Conservation (phyloP, 31 red algal genomes). For the Bonnemaisonia californica region DNA sequence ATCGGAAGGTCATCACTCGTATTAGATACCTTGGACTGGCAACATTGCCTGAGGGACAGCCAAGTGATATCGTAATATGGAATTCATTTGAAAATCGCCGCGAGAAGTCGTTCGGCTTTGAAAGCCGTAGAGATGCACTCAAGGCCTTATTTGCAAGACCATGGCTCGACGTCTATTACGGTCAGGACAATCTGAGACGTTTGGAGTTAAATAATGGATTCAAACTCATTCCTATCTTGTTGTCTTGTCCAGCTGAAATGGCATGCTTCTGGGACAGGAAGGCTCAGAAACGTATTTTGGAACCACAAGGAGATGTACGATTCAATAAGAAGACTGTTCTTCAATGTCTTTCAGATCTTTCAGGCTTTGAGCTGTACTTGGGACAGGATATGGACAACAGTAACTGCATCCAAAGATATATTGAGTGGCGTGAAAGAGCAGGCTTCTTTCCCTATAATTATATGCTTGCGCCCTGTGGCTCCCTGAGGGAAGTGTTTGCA, state of each 20-base stretch:
- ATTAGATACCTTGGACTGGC: not conserved
- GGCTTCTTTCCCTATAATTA: constrained; percentile 7
- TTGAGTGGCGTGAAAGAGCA: not conserved
- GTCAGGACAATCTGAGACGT: constrained; percentile 27
- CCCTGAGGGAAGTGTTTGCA: constrained; percentile 1
- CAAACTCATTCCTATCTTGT: constrained; percentile 23
- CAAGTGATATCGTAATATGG: too few species aligned
- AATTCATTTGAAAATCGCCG: constrained; percentile 23
- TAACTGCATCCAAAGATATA: constrained; percentile 5
- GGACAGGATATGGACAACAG: constrained; percentile 30
- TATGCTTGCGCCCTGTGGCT: constrained; percentile 20
- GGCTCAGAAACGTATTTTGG: constrained; percentile 1
- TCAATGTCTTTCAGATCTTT: constrained; percentile 68
- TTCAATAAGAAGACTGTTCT: constrained; percentile 47
- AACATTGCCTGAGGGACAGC: too few species aligned
- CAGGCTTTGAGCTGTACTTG: constrained; percentile 32
- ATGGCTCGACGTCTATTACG: constrained; percentile 40
- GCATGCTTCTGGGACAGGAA: constrained; percentile 41
- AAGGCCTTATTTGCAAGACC: constrained; percentile 30
- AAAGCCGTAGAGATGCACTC: not conserved
- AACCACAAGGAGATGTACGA: not conserved
- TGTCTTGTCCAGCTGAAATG: constrained; percentile 8
- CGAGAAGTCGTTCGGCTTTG: not conserved
- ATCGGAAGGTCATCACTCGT: not conserved
- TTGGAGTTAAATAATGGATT: constrained; percentile 12